A percentile compares a stretch with the other conserved stretches of the same genome.
Evolutionary conservation across 306 rosid species (phyloP).

Genomic region (Dalbergia cochinchinensis): DNA sequence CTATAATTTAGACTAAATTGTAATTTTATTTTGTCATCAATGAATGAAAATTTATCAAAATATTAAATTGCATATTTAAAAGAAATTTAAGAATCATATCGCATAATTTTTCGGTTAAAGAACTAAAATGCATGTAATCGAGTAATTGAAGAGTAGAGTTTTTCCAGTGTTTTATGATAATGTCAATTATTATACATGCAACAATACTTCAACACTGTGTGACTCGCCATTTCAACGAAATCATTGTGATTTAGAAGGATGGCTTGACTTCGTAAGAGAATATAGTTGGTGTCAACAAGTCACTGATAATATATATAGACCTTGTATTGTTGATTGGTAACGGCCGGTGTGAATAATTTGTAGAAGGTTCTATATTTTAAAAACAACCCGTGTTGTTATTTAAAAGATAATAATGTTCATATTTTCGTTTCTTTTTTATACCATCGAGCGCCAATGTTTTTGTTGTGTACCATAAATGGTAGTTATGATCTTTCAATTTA

Average conservation of each 20-base stretch:
- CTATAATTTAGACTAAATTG: too few relatives aligned
- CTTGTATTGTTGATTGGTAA: not conserved
- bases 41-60: too few relatives aligned
- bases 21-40: too few relatives aligned
- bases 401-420: not conserved
- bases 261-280: conserved; percentile 12
- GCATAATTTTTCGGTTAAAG: too few relatives aligned
- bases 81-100: too few relatives aligned
- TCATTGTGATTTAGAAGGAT: not conserved
- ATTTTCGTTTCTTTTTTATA: not conserved
- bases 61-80: too few relatives aligned
- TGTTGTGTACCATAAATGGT: not conserved
- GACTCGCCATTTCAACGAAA: not conserved
- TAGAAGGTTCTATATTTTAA: not conserved
- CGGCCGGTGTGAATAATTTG: not conserved
- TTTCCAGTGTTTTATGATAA: not conserved
- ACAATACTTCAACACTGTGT: not conserved
- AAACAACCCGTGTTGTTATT: not conserved
- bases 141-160: too few relatives aligned
- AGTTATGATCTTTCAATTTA: not conserved
- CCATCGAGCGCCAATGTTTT: not conserved
- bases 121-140: too few relatives aligned
- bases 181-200: not conserved
- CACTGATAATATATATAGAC: not conserved
- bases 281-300: not conserved